Evolutionary conservation across 2,329 filamentous ascomycete species (phyloP), one percentile per base, ranked within the genome.

Genomic region (Cladophialophora yegresii): DNA sequence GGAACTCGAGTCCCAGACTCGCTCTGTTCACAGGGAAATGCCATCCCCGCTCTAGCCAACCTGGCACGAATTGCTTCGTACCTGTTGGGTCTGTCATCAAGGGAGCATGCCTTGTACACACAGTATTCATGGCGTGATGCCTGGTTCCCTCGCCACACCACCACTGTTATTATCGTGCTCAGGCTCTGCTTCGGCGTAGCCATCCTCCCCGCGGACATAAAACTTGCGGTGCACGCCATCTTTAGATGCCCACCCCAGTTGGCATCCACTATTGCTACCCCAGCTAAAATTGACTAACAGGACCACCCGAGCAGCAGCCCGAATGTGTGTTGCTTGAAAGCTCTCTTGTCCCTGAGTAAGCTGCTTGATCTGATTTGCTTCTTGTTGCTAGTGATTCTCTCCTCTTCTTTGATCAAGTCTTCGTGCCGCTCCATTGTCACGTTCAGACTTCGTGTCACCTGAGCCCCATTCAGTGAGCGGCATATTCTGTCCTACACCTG

Each of bases 221-320:
- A 22, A 50, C 47, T 22, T 20, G 36, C 43, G 43, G 8, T 50
- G 9, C 13, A 23, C 23, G 47, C 47, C 8, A 50, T 50, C 22
- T 20, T 50, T 26, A 20, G 22, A 28, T n/a, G 16, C 36, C 36
- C 36, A 43, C 32, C 32, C 22, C 32, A 49, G 13, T 32, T 56
- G 54, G 55, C 55, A 49, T 40, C 54, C 55, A 49, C 40, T 49
- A 12, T 20, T 23, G 54, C 28, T 50, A 22, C 53, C 54, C 32
- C 47, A 32, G 26, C 40, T 58, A 45, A 49, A 49, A 28, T n/a
- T 58, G 55, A 58, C 40, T 49, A 58, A 58, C 40, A 58, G 26
- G 32, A 33, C 55, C 26, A 26, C 55, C 40, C 43, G 23, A 54
- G n/a, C 26, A 30, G 30, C 51, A 54, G 51, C 26, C 51, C 30